A percentile compares a stretch with the other conserved stretches of the same genome.
These are phyloP conservation scores for Helotiales sp. DNA, from an alignment of 2,329 filamentous ascomycete genomes.

Conservation along the genomic window DNA sequence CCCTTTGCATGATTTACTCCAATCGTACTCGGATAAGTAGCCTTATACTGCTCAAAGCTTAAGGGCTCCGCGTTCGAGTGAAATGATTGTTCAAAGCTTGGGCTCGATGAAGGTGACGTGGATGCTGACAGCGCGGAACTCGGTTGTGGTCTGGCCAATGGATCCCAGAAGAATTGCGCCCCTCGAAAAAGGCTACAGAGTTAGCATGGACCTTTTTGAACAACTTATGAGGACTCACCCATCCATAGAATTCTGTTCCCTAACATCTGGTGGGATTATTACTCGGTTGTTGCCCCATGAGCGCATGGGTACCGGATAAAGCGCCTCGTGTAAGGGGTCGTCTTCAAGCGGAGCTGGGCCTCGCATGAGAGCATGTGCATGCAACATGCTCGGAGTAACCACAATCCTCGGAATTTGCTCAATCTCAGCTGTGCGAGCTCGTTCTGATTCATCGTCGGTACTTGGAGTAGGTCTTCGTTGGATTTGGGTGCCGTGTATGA, in stretches of 20 bases:
- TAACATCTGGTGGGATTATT: conserved; percentile 2
- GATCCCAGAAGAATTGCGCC: conserved; percentile 23
- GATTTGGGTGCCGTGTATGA: too few species aligned
- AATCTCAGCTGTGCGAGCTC: not conserved
- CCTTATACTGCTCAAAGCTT: conserved; percentile 15
- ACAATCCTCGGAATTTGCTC: conserved; percentile 14
- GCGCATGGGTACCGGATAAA: conserved; percentile 16
- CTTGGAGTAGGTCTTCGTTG: too few species aligned
- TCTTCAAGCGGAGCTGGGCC: conserved; percentile 6
- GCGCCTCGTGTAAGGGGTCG: conserved; percentile 20
- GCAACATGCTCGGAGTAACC: conserved; percentile 23
- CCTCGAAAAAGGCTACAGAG: conserved; percentile 9
- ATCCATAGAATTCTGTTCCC: not conserved
- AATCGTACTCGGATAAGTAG: conserved; percentile 3
- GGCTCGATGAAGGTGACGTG: not conserved
- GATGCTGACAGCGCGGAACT: not conserved
- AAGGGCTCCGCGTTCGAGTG: conserved; percentile 1
- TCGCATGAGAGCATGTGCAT: conserved; percentile 21
- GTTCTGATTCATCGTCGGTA: too few species aligned
- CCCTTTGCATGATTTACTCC: conserved; percentile 26
- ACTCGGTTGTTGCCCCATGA: not conserved
- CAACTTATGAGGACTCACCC: conserved; percentile 4
- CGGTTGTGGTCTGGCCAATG: not conserved
- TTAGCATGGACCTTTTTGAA: not conserved
- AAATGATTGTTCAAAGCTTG: too few species aligned